Percentiles rank a stretch among this genome's conserved stretches.
Evolutionary conservation across 257 asterid species (phyloP).

Genomic region (Apocynum venetum): DNA sequence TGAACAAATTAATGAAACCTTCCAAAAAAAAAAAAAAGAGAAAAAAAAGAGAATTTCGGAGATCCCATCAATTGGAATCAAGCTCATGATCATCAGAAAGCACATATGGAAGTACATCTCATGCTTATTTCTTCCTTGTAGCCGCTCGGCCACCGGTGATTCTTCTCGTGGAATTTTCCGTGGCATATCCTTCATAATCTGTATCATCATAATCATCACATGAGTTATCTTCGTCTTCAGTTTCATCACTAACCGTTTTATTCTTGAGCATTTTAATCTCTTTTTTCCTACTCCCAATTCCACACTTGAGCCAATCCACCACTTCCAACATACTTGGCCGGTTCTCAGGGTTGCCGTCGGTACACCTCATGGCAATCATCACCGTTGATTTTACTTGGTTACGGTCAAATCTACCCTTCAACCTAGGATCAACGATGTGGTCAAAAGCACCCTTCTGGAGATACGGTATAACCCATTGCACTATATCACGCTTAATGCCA

Average conservation of each 20-base stretch:
- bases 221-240: slow-evolving; percentile 14
- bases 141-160: neutral
- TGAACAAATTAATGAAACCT: neutral
- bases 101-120: neutral
- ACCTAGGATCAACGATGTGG: slow-evolving; percentile 59
- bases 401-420: slow-evolving; percentile 47
- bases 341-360: slow-evolving; percentile 47
- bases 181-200: slow-evolving; percentile 1
- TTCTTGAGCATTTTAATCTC: slow-evolving; percentile 24
- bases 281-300: slow-evolving; percentile 22
- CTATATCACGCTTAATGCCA: slow-evolving; percentile 70
- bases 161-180: neutral
- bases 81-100: neutral
- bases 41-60: neutral
- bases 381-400: slow-evolving; percentile 33
- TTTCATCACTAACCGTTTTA: slow-evolving; percentile 11
- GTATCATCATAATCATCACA: slow-evolving; percentile 19
- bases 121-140: neutral
- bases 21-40: too few relatives aligned
- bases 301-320: slow-evolving; percentile 56
- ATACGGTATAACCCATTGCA: slow-evolving; percentile 62
- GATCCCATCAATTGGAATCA: neutral
- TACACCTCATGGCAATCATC: slow-evolving; percentile 50
- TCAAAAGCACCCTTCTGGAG: slow-evolving; percentile 50
- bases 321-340: slow-evolving; percentile 68